phyloP scores from a whole-genome alignment of 306 rosid genomes.

The Carpinus fangiana region DNA sequence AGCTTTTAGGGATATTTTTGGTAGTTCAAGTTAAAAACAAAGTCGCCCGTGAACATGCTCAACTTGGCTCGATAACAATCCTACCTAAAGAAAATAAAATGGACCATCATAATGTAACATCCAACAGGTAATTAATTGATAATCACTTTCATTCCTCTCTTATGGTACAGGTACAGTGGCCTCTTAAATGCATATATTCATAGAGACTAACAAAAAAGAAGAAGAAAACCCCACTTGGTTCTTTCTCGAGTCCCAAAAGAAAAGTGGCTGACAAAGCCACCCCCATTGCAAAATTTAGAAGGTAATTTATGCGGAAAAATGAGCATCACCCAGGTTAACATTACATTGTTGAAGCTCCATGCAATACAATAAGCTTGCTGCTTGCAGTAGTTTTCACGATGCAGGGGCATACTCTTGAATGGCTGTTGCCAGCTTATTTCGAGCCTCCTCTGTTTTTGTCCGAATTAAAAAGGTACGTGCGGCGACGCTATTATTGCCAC shows the following conservation, averaged over 20 bases:
- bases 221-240: constrained; percentile 2
- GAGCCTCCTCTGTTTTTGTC: constrained; percentile 82
- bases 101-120: background rate
- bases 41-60: too few relatives aligned
- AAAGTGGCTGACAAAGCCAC: constrained; percentile 4
- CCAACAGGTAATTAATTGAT: constrained; percentile 4
- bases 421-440: constrained; percentile 70
- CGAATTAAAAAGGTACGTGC: constrained; percentile 88
- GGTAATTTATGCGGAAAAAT: constrained; percentile 27
- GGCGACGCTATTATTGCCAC: constrained; percentile 48
- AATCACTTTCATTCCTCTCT: constrained; percentile 18
- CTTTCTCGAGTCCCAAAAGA: constrained; percentile 17
- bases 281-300: constrained; percentile 9
- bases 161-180: constrained; percentile 32
- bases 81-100: background rate
- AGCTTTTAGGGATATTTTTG: too few relatives aligned
- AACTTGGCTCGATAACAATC: too few relatives aligned
- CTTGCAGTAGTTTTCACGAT: constrained; percentile 37
- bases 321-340: constrained; percentile 11
- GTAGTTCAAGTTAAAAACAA: too few relatives aligned
- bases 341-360: constrained; percentile 32
- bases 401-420: constrained; percentile 88
- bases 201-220: background rate
- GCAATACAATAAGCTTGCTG: constrained; percentile 21
- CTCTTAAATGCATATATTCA: constrained; percentile 26